These are phyloP conservation scores for Bipolaris victoriae DNA, from an alignment of 2,329 filamentous ascomycete species.

Conservation along the genomic window DNA sequence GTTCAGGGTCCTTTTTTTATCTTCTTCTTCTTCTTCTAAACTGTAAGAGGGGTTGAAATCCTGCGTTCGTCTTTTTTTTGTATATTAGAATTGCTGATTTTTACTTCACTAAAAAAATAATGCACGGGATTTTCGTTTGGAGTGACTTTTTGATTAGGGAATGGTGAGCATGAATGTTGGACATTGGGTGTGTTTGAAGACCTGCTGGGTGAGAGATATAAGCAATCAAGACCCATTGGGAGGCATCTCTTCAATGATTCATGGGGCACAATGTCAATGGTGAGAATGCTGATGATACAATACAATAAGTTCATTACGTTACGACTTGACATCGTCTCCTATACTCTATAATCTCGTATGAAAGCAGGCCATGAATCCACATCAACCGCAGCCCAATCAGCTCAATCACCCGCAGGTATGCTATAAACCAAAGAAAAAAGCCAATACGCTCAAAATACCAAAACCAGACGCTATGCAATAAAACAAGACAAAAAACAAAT, in stretches of 20 bases:
- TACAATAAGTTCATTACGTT: slow-evolving; percentile 4
- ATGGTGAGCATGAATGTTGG: too few species aligned
- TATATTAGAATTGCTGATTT: too few species aligned
- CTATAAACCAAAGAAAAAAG: background rate
- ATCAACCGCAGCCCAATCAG: background rate
- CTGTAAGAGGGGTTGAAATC: too few species aligned
- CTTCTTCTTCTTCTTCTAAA: too few species aligned
- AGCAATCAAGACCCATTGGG: too few species aligned
- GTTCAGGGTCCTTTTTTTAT: too few species aligned
- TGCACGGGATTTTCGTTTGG: too few species aligned
- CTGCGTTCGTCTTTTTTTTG: too few species aligned
- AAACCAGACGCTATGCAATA: slow-evolving; percentile 14
- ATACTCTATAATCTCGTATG: slow-evolving; percentile 7
- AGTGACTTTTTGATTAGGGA: too few species aligned
- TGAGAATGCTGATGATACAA: background rate
- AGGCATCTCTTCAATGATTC: background rate
- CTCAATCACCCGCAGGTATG: background rate
- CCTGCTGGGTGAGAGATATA: too few species aligned
- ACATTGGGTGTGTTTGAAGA: too few species aligned
- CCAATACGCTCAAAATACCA: background rate
- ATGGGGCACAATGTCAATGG: background rate
- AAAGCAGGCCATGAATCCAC: background rate
- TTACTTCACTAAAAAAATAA: too few species aligned
- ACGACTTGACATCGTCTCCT: slow-evolving; percentile 9
- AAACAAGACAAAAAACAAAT: background rate